These are phyloP conservation scores for Erodium maritimum DNA, from an alignment of 345 rosid species.

Conservation along the genomic window DNA sequence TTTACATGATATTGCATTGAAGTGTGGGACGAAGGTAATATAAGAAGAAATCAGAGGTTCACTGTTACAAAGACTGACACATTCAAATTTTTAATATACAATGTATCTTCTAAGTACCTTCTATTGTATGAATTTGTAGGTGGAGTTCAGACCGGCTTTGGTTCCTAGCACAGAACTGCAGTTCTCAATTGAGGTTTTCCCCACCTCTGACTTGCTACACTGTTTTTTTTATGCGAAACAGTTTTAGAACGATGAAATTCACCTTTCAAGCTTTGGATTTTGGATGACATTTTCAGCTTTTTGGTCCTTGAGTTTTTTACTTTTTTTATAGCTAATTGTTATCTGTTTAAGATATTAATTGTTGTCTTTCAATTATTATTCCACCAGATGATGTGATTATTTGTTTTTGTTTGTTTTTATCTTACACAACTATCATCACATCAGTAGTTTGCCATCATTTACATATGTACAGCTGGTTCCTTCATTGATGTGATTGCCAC, in stretches of 20 bases:
- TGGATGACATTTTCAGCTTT: background rate
- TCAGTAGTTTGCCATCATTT: too few relatives aligned
- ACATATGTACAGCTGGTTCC: too few relatives aligned
- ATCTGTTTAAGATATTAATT: too few relatives aligned
- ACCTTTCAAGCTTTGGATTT: background rate
- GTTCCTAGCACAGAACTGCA: conserved; percentile 58
- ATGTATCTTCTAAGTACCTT: background rate
- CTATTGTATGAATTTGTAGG: conserved; percentile 30
- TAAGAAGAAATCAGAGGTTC: background rate
- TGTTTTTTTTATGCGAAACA: too few relatives aligned
- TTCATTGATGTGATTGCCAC: too few relatives aligned
- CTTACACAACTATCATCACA: too few relatives aligned
- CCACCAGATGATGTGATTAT: too few relatives aligned
- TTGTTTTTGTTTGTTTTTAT: too few relatives aligned
- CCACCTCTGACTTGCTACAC: conserved; percentile 7
- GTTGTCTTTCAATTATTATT: too few relatives aligned
- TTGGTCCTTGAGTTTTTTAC: background rate
- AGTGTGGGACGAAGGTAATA: conserved; percentile 79
- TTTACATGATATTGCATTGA: conserved; percentile 67
- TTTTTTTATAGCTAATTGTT: background rate
- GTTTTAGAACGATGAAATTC: background rate
- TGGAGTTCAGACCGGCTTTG: conserved; percentile 62
- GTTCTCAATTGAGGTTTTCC: conserved; percentile 71
- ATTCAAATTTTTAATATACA: background rate
- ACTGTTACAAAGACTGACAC: background rate